Percentiles rank a stretch among this genome's conserved stretches.
phyloP scores from a whole-genome alignment of 345 rosid species.

The Psidium friedrichsthalianum region DNA sequence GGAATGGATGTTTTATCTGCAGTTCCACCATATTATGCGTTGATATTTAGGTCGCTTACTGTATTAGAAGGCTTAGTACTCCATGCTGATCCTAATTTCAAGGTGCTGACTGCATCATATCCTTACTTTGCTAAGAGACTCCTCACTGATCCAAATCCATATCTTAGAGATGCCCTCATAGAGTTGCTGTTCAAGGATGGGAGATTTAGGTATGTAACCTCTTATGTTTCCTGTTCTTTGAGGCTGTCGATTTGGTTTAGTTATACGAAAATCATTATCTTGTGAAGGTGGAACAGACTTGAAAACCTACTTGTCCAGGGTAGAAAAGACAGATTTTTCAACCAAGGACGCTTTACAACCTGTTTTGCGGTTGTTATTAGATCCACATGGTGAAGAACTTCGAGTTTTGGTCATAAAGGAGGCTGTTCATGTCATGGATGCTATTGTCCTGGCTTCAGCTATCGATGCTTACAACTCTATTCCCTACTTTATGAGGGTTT shows the following conservation, averaged over 20 bases:
- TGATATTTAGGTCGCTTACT: too few relatives aligned
- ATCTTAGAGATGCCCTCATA: conserved; percentile 91
- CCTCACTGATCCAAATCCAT: conserved; percentile 93
- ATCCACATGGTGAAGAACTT: conserved; percentile 74
- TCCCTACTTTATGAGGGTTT: conserved; percentile 41
- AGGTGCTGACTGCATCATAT: conserved; percentile 90
- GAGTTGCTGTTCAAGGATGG: conserved; percentile 97
- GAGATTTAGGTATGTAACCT: conserved; percentile 48
- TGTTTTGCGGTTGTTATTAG: conserved; percentile 62
- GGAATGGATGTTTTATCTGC: too few relatives aligned
- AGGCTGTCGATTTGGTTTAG: background rate
- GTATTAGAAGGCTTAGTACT: too few relatives aligned
- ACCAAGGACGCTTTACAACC: conserved; percentile 90
- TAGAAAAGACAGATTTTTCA: conserved; percentile 85
- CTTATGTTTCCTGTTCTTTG: background rate
- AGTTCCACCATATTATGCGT: too few relatives aligned
- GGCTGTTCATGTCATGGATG: conserved; percentile 71
- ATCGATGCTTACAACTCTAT: conserved; percentile 58
- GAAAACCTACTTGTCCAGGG: conserved; percentile 90
- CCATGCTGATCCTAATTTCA: conserved; percentile 91
- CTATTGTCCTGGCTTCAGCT: conserved; percentile 46
- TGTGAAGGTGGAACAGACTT: conserved; percentile 82
- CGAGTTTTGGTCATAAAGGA: conserved; percentile 66
- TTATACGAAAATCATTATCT: background rate
- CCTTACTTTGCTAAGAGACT: conserved; percentile 98